Evolutionary conservation across 805 yeast species (phyloP), one percentile per base, ranked within the genome.

Genomic region (Ogataea kodamae): DNA sequence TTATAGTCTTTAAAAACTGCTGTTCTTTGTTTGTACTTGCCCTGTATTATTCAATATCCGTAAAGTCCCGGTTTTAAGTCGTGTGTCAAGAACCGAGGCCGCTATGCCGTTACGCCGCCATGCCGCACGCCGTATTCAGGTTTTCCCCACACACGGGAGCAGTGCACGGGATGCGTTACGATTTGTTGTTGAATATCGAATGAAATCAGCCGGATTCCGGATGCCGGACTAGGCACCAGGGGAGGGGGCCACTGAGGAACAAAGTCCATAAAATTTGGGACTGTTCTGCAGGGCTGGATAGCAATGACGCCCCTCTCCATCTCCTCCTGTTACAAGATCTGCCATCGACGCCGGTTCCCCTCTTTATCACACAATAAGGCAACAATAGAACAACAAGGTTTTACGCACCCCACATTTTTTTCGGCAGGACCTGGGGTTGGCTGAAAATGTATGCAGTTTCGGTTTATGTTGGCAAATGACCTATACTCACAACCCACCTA

Each of bases 21-120:
- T 20, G 42, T 39, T 39, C 44, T 40, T 39, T 40, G 42, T 40
- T 33, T 35, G 42, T 40, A n/a, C n/a, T n/a, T n/a, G n/a, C n/a
- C n/a, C n/a, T n/a, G n/a, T n/a, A n/a, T n/a, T n/a, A n/a, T n/a
- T n/a, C n/a, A n/a, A n/a, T n/a, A n/a, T n/a, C n/a, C n/a, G n/a
- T n/a, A n/a, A n/a, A n/a, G n/a, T n/a, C n/a, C n/a, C n/a, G n/a
- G n/a, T n/a, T n/a, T n/a, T n/a, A n/a, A n/a, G n/a, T n/a, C 15
- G 5, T 20, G n/a, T 13, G 30, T 26, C 26, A 16, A 31, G n/a
- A n/a, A n/a, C n/a, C n/a, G n/a, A n/a, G n/a, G n/a, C n/a, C n/a
- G n/a, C n/a, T n/a, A n/a, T n/a, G n/a, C n/a, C n/a, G n/a, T n/a
- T n/a, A n/a, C n/a, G n/a, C n/a, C n/a, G n/a, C n/a, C n/a, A n/a